phyloP scores from a whole-genome alignment of 805 yeast species.

The Candida ulmi region DNA sequence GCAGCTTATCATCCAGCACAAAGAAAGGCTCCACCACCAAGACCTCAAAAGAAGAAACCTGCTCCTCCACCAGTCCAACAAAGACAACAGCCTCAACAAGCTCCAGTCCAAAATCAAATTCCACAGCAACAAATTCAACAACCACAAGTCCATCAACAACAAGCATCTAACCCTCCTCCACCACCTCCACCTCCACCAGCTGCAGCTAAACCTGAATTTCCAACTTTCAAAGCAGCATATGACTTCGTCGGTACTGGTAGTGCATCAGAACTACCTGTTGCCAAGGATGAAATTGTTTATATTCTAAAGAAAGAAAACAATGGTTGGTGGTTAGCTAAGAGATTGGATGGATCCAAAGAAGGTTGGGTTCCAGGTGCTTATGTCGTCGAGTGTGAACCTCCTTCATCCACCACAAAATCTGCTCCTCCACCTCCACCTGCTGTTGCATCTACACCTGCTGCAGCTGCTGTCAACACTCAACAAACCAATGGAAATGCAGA shows the following conservation, averaged over 20 bases:
- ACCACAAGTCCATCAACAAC: constrained; percentile 26
- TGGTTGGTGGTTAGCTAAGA: constrained; percentile 92
- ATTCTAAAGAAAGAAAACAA: constrained; percentile 70
- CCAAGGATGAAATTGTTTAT: constrained; percentile 69
- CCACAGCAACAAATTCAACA: constrained; percentile 24
- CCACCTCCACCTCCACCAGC: constrained; percentile 80
- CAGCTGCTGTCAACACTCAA: constrained; percentile 7
- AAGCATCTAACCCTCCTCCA: constrained; percentile 54
- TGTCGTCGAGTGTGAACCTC: constrained; percentile 54
- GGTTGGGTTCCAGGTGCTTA: constrained; percentile 99
- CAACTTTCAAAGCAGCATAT: constrained; percentile 79
- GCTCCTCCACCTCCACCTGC: constrained; percentile 40
- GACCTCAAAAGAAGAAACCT: constrained; percentile 24
- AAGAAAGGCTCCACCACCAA: constrained; percentile 22
- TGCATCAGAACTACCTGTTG: constrained; percentile 73
- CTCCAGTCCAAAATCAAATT: constrained; percentile 68
- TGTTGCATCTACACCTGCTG: constrained; percentile 17
- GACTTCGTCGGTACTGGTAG: constrained; percentile 86
- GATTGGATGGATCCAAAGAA: constrained; percentile 66
- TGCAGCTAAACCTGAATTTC: constrained; percentile 54
- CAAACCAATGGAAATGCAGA: constrained; percentile 2
- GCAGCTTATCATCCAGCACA: constrained; percentile 27
- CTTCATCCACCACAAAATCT: constrained; percentile 27
- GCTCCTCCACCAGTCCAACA: constrained; percentile 25
- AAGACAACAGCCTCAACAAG: constrained; percentile 37